Percentiles rank a stretch among this genome's conserved stretches.
Evolutionary conservation across 768 basidiomycete species (phyloP).

Genomic region (Suillus luteus): DNA sequence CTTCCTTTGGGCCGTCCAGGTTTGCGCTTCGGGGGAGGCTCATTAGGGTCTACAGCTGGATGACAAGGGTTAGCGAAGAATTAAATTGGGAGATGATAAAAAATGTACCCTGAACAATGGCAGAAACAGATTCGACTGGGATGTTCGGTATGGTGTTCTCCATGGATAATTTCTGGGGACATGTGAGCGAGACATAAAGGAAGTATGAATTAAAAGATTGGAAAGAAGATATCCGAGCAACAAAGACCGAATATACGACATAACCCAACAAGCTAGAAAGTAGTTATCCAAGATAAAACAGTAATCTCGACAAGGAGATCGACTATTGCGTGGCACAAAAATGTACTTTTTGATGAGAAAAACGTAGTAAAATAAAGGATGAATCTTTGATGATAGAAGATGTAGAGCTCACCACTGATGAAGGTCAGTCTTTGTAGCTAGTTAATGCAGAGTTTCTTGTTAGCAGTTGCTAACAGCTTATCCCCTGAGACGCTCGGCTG

Average conservation of each 20-base stretch:
- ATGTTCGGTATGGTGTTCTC: constrained; percentile 29
- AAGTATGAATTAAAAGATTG: constrained; percentile 18
- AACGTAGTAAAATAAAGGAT: constrained; percentile 12
- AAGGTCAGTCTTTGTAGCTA: constrained; percentile 1
- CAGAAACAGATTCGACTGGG: constrained; percentile 28
- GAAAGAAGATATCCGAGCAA: constrained; percentile 31
- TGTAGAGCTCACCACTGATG: constrained; percentile 29
- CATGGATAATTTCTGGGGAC: constrained; percentile 28
- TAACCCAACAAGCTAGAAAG: constrained; percentile 27
- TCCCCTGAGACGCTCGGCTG: constrained; percentile 39
- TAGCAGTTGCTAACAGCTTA: constrained; percentile 38
- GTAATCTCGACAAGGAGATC: constrained; percentile 30
- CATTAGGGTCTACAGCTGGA: constrained; percentile 29
- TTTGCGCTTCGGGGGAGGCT: constrained; percentile 56
- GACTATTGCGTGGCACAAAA: constrained; percentile 14
- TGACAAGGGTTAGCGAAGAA: constrained; percentile 13
- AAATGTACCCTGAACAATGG: constrained; percentile 30
- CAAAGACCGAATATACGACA: constrained; percentile 38
- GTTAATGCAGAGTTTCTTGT: constrained; percentile 24
- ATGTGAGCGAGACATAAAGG: constrained; percentile 17
- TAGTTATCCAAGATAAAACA: constrained; percentile 37
- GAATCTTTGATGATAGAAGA: constrained; percentile 16
- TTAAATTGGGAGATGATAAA: neutral
- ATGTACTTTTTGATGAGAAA: constrained; percentile 16
- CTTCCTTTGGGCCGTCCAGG: constrained; percentile 82